Evolutionary conservation across 345 rosid genomes (phyloP).

Genomic region (Kernera saxatilis): DNA sequence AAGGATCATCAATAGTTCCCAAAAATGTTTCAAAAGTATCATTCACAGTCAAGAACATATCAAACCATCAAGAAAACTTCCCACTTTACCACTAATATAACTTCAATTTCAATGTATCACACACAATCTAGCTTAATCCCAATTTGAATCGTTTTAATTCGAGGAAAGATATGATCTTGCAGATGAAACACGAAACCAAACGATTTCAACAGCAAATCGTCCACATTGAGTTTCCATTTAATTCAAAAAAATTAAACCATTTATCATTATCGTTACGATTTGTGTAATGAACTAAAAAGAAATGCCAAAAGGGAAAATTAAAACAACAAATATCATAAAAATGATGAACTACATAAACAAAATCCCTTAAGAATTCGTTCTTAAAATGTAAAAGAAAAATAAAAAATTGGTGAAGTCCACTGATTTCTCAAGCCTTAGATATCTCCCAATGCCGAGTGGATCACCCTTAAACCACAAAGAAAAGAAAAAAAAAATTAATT

Average conservation of each 20-base stretch:
- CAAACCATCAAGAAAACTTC: background rate
- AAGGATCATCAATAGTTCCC: background rate
- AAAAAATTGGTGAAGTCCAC: background rate
- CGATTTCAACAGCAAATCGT: background rate
- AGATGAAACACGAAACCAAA: background rate
- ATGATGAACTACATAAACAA: slow-evolving; percentile 5
- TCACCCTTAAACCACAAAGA: slow-evolving; percentile 20
- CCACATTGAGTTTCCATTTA: background rate
- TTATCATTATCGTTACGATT: background rate
- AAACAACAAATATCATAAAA: background rate
- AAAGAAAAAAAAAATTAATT: background rate
- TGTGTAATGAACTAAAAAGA: background rate
- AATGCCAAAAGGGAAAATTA: background rate
- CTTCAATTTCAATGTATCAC: background rate
- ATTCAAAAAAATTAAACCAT: background rate
- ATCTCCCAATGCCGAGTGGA: slow-evolving; percentile 30
- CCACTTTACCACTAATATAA: background rate
- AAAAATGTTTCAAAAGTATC: background rate
- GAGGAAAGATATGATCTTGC: background rate
- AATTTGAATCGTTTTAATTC: background rate
- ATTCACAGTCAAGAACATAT: background rate
- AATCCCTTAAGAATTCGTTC: background rate
- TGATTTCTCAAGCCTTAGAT: slow-evolving; percentile 12
- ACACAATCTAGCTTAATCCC: background rate
- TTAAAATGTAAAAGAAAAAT: background rate